Percentiles rank a stretch among this genome's conserved stretches.
phyloP scores from a whole-genome alignment of 2,329 filamentous ascomycete species.

The Penicillium sp. region DNA sequence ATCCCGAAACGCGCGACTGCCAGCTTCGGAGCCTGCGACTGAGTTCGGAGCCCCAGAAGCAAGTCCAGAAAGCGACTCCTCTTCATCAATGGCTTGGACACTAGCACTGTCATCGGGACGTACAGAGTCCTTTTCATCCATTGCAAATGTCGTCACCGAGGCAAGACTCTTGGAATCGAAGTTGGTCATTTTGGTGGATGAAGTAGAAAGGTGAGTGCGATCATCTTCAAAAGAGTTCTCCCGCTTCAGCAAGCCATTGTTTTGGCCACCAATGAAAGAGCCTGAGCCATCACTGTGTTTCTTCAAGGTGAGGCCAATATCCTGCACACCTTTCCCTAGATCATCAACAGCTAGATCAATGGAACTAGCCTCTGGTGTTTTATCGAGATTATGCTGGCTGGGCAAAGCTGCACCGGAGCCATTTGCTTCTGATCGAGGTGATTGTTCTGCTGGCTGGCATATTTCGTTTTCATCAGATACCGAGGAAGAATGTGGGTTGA shows the following conservation, averaged over 20 bases:
- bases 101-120: conserved; percentile 95
- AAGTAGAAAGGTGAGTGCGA: conserved; percentile 54
- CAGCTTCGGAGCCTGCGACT: conserved; percentile 78
- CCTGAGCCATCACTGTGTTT: conserved; percentile 29
- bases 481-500: conserved; percentile 27
- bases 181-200: conserved; percentile 79
- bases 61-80: conserved; percentile 76
- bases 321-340: conserved; percentile 37
- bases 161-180: conserved; percentile 92
- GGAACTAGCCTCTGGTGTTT: conserved; percentile 18
- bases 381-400: conserved; percentile 20
- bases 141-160: conserved; percentile 89
- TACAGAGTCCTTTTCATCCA: conserved; percentile 94
- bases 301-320: conserved; percentile 32
- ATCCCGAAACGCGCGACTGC: conserved; percentile 41
- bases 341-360: conserved; percentile 30
- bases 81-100: conserved; percentile 85
- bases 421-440: conserved; percentile 21
- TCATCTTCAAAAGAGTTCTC: conserved; percentile 47
- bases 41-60: conserved; percentile 75
- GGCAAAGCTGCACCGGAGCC: conserved; percentile 20
- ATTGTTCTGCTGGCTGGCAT: conserved; percentile 21
- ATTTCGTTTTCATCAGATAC: conserved; percentile 29
- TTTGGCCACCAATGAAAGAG: conserved; percentile 30
- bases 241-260: conserved; percentile 34